These are phyloP conservation scores for Eimeria acervulina DNA, from an alignment of 169 alveolate genomes.

Conservation along the genomic window DNA sequence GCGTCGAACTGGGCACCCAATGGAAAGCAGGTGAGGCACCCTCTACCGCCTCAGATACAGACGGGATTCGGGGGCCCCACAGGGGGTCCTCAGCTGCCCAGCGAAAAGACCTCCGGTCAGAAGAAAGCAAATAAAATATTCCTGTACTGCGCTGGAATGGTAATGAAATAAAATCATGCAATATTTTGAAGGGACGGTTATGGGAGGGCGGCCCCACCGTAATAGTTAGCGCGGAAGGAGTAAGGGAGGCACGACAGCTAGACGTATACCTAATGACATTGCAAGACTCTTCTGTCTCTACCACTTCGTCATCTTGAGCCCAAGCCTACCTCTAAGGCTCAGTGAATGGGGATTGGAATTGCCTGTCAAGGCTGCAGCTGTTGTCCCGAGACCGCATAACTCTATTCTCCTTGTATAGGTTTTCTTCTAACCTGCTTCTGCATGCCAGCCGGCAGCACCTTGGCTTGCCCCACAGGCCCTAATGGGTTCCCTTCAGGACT, in stretches of 20 bases:
- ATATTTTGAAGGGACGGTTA: neutral
- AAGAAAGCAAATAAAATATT: neutral
- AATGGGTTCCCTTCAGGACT: slow-evolving; percentile 7
- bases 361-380: neutral
- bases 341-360: neutral
- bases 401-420: neutral
- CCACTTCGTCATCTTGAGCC: neutral
- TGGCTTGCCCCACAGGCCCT: neutral
- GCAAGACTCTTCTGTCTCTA: neutral
- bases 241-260: too few species aligned
- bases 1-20: too few species aligned
- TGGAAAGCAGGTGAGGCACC: neutral
- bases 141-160: neutral
- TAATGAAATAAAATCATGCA: neutral
- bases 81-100: neutral
- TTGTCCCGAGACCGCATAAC: neutral
- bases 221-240: neutral
- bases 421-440: neutral
- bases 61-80: neutral
- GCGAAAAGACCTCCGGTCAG: neutral
- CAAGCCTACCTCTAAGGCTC: neutral
- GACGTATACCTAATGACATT: too few species aligned
- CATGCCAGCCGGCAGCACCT: neutral
- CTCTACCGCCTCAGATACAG: neutral
- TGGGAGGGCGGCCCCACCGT: neutral